Evolutionary conservation across 768 basidiomycete species (phyloP).

Genomic region (Russula ochroleuca): DNA sequence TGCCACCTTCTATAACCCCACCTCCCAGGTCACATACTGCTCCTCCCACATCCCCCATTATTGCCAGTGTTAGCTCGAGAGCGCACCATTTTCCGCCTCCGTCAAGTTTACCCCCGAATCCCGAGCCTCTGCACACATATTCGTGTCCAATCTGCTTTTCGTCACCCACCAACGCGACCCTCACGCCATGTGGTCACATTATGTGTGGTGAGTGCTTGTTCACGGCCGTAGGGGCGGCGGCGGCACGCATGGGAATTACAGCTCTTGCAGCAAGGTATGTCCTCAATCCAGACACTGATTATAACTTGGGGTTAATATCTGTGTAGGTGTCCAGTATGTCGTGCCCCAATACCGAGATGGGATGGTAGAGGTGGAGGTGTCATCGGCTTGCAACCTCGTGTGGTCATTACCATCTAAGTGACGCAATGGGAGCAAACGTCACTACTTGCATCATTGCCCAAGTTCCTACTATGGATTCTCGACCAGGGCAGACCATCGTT

Average conservation of each 20-base stretch:
- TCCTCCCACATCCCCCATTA: conserved; percentile 15
- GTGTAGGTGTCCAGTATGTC: conserved; percentile 28
- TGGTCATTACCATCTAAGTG: conserved; percentile 23
- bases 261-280: conserved; percentile 25
- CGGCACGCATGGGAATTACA: conserved; percentile 22
- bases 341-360: conserved; percentile 26
- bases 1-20: conserved; percentile 7
- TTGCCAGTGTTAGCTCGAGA: background rate
- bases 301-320: background rate
- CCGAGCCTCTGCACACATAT: conserved; percentile 25
- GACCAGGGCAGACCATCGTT: background rate
- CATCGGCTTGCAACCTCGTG: conserved; percentile 26
- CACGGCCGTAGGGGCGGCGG: conserved; percentile 24
- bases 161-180: conserved; percentile 26
- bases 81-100: background rate
- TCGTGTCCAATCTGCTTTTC: conserved; percentile 27
- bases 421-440: background rate
- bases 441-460: background rate
- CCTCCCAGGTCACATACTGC: conserved; percentile 12
- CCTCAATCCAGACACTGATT: background rate
- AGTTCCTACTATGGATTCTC: background rate
- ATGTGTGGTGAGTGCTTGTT: conserved; percentile 29
- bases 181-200: conserved; percentile 29
- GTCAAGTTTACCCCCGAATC: conserved; percentile 3
- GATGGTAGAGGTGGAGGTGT: conserved; percentile 28